A percentile compares a stretch with the other conserved stretches of the same genome.
Evolutionary conservation across 768 basidiomycete genomes (phyloP).

Genomic region (Podaxis mareebaensis): DNA sequence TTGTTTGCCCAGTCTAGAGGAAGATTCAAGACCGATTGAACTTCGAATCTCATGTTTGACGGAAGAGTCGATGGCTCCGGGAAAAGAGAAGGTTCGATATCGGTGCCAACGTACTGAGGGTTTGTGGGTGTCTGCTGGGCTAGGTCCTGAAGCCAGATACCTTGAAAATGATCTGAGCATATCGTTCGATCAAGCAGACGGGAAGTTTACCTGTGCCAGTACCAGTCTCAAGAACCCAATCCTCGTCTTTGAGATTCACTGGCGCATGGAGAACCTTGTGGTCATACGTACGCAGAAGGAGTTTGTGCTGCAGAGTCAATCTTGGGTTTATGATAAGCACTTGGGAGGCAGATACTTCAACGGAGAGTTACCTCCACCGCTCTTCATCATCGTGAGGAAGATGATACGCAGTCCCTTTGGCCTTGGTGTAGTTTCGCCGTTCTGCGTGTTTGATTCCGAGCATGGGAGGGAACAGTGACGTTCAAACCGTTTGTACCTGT

Average conservation of each 20-base stretch:
- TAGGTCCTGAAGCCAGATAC: constrained; percentile 12
- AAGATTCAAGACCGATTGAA: neutral
- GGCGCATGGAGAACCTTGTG: constrained; percentile 8
- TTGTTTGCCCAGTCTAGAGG: constrained; percentile 5
- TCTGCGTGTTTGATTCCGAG: neutral
- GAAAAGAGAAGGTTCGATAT: neutral
- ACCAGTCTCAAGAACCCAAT: constrained; percentile 10
- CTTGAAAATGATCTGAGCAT: neutral
- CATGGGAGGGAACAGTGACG: neutral
- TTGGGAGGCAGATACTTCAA: neutral
- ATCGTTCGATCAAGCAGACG: neutral
- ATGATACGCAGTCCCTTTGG: neutral
- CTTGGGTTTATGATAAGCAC: neutral
- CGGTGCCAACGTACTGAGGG: constrained; percentile 4
- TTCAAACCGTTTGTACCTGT: neutral
- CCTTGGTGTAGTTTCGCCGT: neutral
- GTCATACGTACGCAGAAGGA: constrained; percentile 4
- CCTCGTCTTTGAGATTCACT: constrained; percentile 1
- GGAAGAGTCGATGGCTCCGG: neutral
- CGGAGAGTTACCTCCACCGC: constrained; percentile 6
- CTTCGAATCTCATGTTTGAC: constrained; percentile 9
- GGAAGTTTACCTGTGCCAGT: neutral
- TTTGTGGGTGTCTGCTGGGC: neutral
- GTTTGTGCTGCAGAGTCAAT: constrained; percentile 3
- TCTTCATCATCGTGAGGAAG: constrained; percentile 13